phyloP scores from a whole-genome alignment of 1,284 basidiomycete genomes.

The Leucoagaricus sp. region DNA sequence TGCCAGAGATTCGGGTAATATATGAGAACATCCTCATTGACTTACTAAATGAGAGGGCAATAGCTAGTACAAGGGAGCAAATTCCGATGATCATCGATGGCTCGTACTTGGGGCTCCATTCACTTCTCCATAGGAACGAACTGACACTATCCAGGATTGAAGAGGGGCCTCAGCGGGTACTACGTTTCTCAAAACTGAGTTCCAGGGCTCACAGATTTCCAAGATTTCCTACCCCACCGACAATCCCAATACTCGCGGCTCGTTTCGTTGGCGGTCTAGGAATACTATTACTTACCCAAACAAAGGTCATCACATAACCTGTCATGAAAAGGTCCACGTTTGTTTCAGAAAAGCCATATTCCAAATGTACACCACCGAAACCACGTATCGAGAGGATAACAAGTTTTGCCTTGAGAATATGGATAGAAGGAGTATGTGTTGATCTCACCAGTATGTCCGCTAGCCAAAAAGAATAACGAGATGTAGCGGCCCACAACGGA shows the following conservation, averaged over 20 bases:
- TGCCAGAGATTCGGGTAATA: too few relatives aligned
- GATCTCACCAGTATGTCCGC: conserved; percentile 50
- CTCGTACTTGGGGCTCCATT: conserved; percentile 5
- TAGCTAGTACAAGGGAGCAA: not conserved
- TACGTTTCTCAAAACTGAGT: too few relatives aligned
- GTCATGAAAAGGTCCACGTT: too few relatives aligned
- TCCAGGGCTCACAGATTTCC: conserved; percentile 36
- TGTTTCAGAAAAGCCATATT: not conserved
- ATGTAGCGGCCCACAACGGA: conserved; percentile 59
- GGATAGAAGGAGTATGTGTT: not conserved
- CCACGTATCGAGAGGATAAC: not conserved
- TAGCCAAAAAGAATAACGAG: conserved; percentile 65
- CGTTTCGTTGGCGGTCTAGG: conserved; percentile 61
- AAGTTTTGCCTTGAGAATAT: not conserved
- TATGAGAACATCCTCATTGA: not conserved
- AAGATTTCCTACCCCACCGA: conserved; percentile 36
- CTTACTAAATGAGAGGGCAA: conserved; percentile 1
- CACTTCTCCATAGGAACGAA: conserved; percentile 5
- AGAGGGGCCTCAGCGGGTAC: too few relatives aligned
- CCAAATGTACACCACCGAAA: too few relatives aligned
- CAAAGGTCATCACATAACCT: conserved; percentile 60
- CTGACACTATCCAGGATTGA: conserved; percentile 2
- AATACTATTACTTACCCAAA: conserved; percentile 65
- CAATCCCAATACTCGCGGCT: conserved; percentile 37
- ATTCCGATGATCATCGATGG: conserved; percentile 12